These are phyloP conservation scores for Torulaspora quercuum DNA, from an alignment of 805 yeast genomes.

Conservation along the genomic window DNA sequence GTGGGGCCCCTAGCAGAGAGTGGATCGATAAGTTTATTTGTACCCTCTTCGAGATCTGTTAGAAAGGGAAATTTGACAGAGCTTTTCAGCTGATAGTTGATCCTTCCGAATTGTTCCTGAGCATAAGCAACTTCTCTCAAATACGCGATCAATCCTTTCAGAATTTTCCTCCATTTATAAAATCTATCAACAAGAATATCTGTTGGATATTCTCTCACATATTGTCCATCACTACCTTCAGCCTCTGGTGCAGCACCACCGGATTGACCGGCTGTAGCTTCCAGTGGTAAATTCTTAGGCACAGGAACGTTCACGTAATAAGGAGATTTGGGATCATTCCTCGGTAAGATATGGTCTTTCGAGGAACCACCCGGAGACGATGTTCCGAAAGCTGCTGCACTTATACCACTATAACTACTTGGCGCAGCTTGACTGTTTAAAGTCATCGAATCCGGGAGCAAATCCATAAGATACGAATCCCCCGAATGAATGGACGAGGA, in stretches of 20 bases:
- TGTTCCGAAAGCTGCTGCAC: constrained; percentile 9
- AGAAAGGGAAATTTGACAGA: constrained; percentile 46
- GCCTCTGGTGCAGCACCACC: constrained; percentile 10
- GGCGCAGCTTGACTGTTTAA: constrained; percentile 5
- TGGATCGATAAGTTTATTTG: constrained; percentile 45
- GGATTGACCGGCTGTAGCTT: constrained; percentile 8
- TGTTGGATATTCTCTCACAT: constrained; percentile 56
- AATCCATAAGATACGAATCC: constrained; percentile 27
- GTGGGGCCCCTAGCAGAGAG: constrained; percentile 45
- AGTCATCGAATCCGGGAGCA: constrained; percentile 19
- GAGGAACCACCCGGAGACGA: constrained; percentile 2
- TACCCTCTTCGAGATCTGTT: constrained; percentile 37
- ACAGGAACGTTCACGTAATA: constrained; percentile 36
- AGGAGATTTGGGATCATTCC: constrained; percentile 33
- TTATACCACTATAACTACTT: constrained; percentile 10
- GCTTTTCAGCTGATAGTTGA: constrained; percentile 68
- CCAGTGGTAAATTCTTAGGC: constrained; percentile 28
- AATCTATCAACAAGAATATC: constrained; percentile 76
- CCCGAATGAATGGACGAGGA: constrained; percentile 22
- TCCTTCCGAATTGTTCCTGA: constrained; percentile 70
- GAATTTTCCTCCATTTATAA: constrained; percentile 74
- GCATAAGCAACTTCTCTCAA: constrained; percentile 72
- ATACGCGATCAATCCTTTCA: constrained; percentile 66
- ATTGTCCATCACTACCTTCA: constrained; percentile 22
- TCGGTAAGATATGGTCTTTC: constrained; percentile 26